These are phyloP conservation scores for Cryptosporidium viatorum DNA, from an alignment of 169 alveolate genomes.

Conservation along the genomic window DNA sequence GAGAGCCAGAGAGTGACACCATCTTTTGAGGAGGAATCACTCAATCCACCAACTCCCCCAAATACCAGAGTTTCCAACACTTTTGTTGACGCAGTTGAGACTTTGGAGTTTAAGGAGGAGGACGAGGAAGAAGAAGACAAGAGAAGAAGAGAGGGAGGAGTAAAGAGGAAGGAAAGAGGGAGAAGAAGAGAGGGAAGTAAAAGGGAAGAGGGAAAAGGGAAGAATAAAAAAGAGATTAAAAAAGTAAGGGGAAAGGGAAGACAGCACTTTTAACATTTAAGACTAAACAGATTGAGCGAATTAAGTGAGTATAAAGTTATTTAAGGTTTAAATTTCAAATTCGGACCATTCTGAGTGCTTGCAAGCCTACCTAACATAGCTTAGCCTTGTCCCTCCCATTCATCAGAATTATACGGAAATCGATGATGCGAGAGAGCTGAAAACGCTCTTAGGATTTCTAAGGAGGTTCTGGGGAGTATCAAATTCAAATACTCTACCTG, in stretches of 20 bases:
- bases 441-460: slow-evolving; percentile 66
- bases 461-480: slow-evolving; percentile 83
- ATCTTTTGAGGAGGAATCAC: not conserved
- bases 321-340: not conserved
- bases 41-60: slow-evolving; percentile 37
- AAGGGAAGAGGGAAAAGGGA: too few species aligned
- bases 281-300: too few species aligned
- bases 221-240: too few species aligned
- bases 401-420: not conserved
- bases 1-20: not conserved
- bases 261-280: too few species aligned
- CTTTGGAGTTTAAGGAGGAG: not conserved
- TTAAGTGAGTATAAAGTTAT: too few species aligned
- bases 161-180: too few species aligned
- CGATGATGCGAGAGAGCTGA: slow-evolving; percentile 30
- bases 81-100: not conserved
- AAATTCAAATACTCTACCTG: slow-evolving; percentile 82
- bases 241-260: too few species aligned
- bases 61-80: slow-evolving; percentile 31
- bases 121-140: not conserved
- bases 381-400: not conserved
- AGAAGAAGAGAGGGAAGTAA: too few species aligned
- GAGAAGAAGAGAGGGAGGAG: too few species aligned
- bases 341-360: not conserved
- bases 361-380: not conserved